Percentiles rank a stretch among this genome's conserved stretches.
phyloP scores from a whole-genome alignment of 176 grass and related monocot species.

The Ananas comosus region DNA sequence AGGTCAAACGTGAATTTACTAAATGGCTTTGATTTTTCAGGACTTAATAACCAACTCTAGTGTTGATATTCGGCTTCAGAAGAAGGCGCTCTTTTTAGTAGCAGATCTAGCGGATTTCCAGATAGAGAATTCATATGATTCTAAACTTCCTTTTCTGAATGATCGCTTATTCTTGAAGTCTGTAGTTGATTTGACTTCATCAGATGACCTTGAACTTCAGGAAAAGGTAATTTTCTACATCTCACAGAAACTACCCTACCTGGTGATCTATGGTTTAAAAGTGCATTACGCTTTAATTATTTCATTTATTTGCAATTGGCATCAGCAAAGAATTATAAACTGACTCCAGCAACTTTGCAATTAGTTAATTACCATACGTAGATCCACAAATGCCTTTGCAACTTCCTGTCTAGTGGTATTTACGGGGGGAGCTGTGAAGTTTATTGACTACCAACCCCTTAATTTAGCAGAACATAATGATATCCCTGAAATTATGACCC shows the following conservation, averaged over 20 bases:
- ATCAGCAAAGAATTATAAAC: no score
- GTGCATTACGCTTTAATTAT: not conserved
- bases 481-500: no score
- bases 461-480: no score
- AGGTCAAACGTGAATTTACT: constrained; percentile 2
- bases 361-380: no score
- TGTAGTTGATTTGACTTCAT: constrained; percentile 50
- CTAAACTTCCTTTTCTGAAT: constrained; percentile 45
- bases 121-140: constrained; percentile 30
- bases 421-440: no score
- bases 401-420: no score
- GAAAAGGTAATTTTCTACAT: constrained; percentile 52
- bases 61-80: constrained; percentile 45
- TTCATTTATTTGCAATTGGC: not conserved
- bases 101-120: constrained; percentile 75
- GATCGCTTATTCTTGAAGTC: constrained; percentile 57
- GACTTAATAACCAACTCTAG: constrained; percentile 47
- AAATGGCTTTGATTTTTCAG: constrained; percentile 32
- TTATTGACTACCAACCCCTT: no score
- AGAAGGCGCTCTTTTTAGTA: constrained; percentile 63
- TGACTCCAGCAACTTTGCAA: no score
- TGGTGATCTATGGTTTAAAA: not conserved
- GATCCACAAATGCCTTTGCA: no score
- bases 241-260: not conserved
- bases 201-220: constrained; percentile 68